These are phyloP conservation scores for Rhytidiadelphus loreus DNA, from an alignment of 225 moss, liverwort and hornwort species.

Conservation along the genomic window DNA sequence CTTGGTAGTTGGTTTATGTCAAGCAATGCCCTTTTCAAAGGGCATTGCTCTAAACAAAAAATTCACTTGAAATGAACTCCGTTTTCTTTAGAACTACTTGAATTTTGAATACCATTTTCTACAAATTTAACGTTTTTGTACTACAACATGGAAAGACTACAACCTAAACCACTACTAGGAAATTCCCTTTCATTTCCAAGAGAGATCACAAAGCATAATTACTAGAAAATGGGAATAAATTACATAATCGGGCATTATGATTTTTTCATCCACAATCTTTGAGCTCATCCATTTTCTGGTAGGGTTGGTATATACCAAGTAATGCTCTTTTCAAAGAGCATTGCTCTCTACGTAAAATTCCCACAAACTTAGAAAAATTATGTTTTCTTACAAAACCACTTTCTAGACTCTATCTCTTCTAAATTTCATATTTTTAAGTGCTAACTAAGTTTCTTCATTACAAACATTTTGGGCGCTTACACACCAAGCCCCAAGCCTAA, in stretches of 20 bases:
- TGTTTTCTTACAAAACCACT: neutral
- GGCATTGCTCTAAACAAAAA: too few relatives aligned
- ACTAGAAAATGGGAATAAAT: neutral
- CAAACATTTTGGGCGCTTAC: accelerated
- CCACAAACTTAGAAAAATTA: neutral
- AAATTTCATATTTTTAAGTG: neutral
- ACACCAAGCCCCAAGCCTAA: accelerated
- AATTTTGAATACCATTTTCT: too few relatives aligned
- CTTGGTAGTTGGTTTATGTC: too few relatives aligned
- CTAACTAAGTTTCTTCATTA: accelerated
- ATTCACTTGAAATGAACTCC: too few relatives aligned
- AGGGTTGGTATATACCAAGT: neutral
- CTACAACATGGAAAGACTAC: neutral
- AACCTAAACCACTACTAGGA: neutral
- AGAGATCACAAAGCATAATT: neutral
- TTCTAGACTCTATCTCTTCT: neutral
- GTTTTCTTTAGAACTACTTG: neutral
- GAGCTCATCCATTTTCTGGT: neutral
- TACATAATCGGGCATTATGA: accelerated
- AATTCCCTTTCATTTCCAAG: neutral
- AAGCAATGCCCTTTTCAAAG: too few relatives aligned
- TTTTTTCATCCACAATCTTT: neutral
- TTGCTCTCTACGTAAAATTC: accelerated
- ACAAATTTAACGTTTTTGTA: neutral
- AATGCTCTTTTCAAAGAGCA: neutral